Percentiles rank a stretch among this genome's conserved stretches.
Evolutionary conservation across 2,329 filamentous ascomycete species (phyloP).

Genomic region (Aspergillus aculeatinus): DNA sequence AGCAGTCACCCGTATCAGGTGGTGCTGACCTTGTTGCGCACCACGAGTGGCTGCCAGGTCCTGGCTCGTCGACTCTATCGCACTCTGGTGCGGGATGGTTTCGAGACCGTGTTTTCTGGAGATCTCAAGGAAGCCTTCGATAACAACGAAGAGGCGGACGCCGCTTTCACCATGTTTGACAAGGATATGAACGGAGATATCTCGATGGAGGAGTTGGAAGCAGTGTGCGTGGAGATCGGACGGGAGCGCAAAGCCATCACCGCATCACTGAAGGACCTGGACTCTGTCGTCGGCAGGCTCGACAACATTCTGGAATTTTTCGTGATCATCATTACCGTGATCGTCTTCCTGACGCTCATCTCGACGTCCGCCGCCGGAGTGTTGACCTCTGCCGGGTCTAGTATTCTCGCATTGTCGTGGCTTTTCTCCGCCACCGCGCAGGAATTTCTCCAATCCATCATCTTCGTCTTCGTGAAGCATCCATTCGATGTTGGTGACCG

Average conservation of each 20-base stretch:
- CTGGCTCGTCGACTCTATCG: constrained; percentile 85
- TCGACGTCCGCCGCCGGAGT: constrained; percentile 88
- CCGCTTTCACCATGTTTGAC: constrained; percentile 89
- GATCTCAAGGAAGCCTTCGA: constrained; percentile 78
- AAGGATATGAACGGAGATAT: constrained; percentile 97
- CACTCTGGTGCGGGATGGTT: constrained; percentile 73
- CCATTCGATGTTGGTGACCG: constrained; percentile 95
- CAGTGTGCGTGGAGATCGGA: constrained; percentile 90
- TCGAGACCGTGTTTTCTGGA: constrained; percentile 73
- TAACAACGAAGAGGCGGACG: constrained; percentile 80
- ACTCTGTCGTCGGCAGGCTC: constrained; percentile 87
- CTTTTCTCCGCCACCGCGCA: constrained; percentile 88
- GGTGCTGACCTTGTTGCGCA: constrained; percentile 72
- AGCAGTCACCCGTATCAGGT: constrained; percentile 82
- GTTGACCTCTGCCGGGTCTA: constrained; percentile 83
- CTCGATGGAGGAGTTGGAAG: constrained; percentile 89
- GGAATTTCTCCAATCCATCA: constrained; percentile 88
- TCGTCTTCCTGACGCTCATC: constrained; percentile 86
- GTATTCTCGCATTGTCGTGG: constrained; percentile 88
- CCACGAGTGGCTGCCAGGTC: constrained; percentile 72
- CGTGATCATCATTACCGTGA: constrained; percentile 73
- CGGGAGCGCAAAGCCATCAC: constrained; percentile 94
- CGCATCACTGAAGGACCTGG: constrained; percentile 88
- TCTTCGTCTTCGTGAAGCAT: constrained; percentile 97
- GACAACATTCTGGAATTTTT: constrained; percentile 88